Evolutionary conservation across 805 yeast species (phyloP).

Genomic region (Kurtzmaniella fragi): DNA sequence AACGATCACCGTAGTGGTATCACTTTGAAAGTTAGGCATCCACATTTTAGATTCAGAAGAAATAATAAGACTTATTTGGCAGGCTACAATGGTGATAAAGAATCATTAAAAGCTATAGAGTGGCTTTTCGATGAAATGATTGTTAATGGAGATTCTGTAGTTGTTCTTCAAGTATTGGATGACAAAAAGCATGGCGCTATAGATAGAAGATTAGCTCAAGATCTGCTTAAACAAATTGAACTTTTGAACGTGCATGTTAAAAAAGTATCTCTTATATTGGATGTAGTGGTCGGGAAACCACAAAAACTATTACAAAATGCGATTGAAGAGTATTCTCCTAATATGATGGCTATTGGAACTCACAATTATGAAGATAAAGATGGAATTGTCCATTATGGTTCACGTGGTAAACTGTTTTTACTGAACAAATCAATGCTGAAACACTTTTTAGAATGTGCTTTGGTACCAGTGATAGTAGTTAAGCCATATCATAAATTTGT

Average conservation of each 20-base stretch:
- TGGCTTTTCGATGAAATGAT: constrained; percentile 43
- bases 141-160: constrained; percentile 38
- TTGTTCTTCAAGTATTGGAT: constrained; percentile 37
- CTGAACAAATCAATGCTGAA: constrained; percentile 33
- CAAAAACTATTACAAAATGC: constrained; percentile 34
- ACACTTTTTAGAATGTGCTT: constrained; percentile 37
- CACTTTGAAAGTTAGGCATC: constrained; percentile 38
- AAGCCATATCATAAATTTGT: constrained; percentile 32
- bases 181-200: constrained; percentile 24
- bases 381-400: constrained; percentile 6
- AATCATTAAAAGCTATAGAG: constrained; percentile 35
- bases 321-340: constrained; percentile 37
- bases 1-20: constrained; percentile 28
- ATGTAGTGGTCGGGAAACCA: constrained; percentile 38
- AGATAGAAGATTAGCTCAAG: constrained; percentile 25
- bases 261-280: constrained; percentile 35
- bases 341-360: constrained; percentile 43
- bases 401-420: constrained; percentile 21
- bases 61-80: constrained; percentile 39
- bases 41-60: constrained; percentile 38
- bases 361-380: constrained; percentile 23
- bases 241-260: constrained; percentile 28
- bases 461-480: constrained; percentile 41
- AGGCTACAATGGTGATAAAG: constrained; percentile 34
- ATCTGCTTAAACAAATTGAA: constrained; percentile 25